Evolutionary conservation across 164 flowering plant species (phyloP).

Genomic region (Brasenia schreberi): DNA sequence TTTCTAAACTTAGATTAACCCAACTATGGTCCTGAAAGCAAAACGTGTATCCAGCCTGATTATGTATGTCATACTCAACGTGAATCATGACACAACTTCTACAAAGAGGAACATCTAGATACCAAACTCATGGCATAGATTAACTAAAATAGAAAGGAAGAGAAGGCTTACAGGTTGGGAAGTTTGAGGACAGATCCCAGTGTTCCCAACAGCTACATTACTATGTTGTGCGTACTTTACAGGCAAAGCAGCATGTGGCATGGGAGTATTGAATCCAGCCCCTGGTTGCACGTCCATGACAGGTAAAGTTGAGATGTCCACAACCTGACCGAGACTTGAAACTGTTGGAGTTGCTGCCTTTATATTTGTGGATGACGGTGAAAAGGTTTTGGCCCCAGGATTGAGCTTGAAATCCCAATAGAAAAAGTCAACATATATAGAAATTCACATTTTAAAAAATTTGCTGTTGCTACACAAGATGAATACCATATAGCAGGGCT

Average conservation of each 20-base stretch:
- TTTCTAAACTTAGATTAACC: too few species aligned
- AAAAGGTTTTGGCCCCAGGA: conserved; percentile 68
- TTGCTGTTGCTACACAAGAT: background rate
- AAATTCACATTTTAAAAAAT: too few species aligned
- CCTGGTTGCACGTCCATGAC: conserved; percentile 36
- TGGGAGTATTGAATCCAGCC: conserved; percentile 26
- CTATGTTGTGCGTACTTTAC: conserved; percentile 36
- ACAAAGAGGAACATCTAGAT: background rate
- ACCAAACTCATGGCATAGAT: background rate
- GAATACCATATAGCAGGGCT: background rate
- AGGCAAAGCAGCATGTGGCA: conserved; percentile 36
- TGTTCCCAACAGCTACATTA: conserved; percentile 32
- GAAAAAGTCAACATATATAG: background rate
- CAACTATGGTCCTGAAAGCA: too few species aligned
- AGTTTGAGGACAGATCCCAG: conserved; percentile 34
- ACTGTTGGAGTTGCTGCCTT: conserved; percentile 25
- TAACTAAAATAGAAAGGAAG: background rate
- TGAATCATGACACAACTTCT: background rate
- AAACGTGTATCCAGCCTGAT: too few species aligned
- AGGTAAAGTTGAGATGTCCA: conserved; percentile 29
- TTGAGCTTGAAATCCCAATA: conserved; percentile 71
- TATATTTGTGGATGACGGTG: conserved; percentile 34
- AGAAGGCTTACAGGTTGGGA: conserved; percentile 44
- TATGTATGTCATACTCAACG: too few species aligned
- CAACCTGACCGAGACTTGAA: conserved; percentile 27